Evolutionary conservation across 352 stramenopile genomes (phyloP), one percentile per base, ranked within the genome.

Genomic region (Phytophthora agathidicida): DNA sequence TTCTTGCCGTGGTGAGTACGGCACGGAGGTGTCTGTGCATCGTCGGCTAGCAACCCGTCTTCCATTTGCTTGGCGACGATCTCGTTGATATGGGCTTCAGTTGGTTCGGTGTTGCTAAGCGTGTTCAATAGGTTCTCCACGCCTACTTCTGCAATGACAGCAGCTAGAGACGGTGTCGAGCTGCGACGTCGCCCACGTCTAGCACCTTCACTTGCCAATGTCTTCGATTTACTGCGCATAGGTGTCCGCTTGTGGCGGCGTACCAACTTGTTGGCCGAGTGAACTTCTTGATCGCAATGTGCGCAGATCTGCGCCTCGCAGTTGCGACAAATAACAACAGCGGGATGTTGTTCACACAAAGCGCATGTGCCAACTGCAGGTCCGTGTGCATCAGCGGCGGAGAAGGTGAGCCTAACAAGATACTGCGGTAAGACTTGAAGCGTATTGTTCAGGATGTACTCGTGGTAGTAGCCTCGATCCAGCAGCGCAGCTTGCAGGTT

Each of bases 211-310:
- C 48, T 57, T 10, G 33, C 59, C 19, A 69, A n/a, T 14, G 27
- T 22, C n/a, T 47, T 68, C 22, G 14, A 48, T 43, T 60, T 67
- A 28, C 38, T 71, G 5, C 60, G 59, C n/a, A 84, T 39, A 9
- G 77, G 63, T 8, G 63, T 71, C 19, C 83, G 77, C 44, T 80
- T 84, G 51, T 94, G 85, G 9, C 83, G 77, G 28, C 80, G 73
- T 14, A 87, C 83, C 31, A 94, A 71, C 28, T 92, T 94, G 67
- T 94, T 94, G 4, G 85, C 81, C 10, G 79, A 90, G 55, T 94
- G 83, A 6, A 91, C 73, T 54, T 88, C 57, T 20, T 88, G 51
- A 53, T 94, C 85, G 38, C 85, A 94, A 17, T 63, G 44, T 2
- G 50, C 42, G 50, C 85, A 94, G n/a, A 93, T 73, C 16, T 86